These are phyloP conservation scores for Stevia rebaudiana DNA, from an alignment of 140 eudicot genomes.

Conservation along the genomic window DNA sequence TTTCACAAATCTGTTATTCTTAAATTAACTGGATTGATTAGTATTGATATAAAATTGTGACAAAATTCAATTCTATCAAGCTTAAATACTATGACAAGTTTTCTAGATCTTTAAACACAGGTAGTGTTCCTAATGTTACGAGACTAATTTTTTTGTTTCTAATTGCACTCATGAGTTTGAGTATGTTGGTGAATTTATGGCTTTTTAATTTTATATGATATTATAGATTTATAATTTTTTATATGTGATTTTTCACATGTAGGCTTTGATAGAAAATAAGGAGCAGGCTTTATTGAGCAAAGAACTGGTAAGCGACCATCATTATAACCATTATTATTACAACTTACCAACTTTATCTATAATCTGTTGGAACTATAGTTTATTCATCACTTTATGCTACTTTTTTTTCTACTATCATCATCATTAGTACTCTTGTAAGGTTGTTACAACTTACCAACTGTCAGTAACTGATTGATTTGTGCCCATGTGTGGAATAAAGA, in stretches of 20 bases:
- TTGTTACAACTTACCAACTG: background rate
- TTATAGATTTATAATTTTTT: conserved; percentile 2
- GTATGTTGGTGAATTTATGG: background rate
- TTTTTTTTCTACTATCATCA: too few species aligned
- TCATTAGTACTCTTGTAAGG: background rate
- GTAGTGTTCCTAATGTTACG: background rate
- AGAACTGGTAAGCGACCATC: conserved; percentile 59
- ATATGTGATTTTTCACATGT: conserved; percentile 13
- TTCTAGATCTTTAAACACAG: background rate
- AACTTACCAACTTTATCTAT: background rate
- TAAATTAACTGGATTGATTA: background rate
- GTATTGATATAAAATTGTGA: background rate
- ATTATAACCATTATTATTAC: conserved; percentile 1
- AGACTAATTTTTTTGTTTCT: too few species aligned
- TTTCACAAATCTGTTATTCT: background rate
- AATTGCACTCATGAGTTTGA: background rate
- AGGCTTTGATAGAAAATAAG: conserved; percentile 67
- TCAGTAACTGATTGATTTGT: background rate
- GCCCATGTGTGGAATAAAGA: conserved; percentile 3
- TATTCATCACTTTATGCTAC: too few species aligned
- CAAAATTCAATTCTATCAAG: background rate
- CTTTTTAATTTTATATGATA: conserved; percentile 5
- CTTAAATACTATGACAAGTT: background rate
- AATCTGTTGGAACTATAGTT: too few species aligned
- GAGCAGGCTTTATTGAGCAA: conserved; percentile 88